A percentile compares a stretch with the other conserved stretches of the same genome.
phyloP scores from a whole-genome alignment of 768 basidiomycete genomes.

The Leccinellum albellum region DNA sequence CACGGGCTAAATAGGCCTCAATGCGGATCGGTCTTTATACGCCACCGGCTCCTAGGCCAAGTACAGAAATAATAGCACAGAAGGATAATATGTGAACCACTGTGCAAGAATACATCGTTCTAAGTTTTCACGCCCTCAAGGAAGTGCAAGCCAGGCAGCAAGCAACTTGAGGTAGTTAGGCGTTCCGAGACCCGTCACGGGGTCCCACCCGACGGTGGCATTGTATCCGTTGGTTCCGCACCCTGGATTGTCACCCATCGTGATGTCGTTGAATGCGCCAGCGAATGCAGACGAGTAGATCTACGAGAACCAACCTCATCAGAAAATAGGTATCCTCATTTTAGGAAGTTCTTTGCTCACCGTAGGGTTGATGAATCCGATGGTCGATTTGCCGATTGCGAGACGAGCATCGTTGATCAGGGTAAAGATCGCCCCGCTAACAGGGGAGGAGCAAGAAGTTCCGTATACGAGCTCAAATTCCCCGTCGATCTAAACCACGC shows the following conservation, averaged over 20 bases:
- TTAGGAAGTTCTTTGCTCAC: constrained; percentile 33
- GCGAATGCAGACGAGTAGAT: constrained; percentile 18
- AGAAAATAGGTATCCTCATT: background rate
- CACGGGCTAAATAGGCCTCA: background rate
- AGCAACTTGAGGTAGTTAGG: constrained; percentile 50
- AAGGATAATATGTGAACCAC: background rate
- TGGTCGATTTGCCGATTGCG: constrained; percentile 27
- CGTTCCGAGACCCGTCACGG: constrained; percentile 36
- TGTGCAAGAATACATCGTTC: background rate
- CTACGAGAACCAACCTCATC: background rate
- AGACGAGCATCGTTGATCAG: constrained; percentile 38
- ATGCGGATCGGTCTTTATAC: background rate
- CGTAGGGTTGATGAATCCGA: constrained; percentile 45
- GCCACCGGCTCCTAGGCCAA: background rate
- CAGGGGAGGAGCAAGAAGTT: constrained; percentile 34
- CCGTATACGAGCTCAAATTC: constrained; percentile 32
- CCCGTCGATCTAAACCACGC: constrained; percentile 30
- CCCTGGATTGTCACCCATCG: constrained; percentile 21
- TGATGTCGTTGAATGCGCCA: constrained; percentile 20
- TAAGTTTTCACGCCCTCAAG: constrained; percentile 18
- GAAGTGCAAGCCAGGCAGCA: constrained; percentile 38
- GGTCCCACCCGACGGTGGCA: constrained; percentile 26
- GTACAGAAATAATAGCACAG: background rate
- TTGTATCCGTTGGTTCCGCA: constrained; percentile 28
- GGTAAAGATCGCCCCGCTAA: constrained; percentile 31